phyloP scores from a whole-genome alignment of 164 flowering plant species.

The Piper longum region DNA sequence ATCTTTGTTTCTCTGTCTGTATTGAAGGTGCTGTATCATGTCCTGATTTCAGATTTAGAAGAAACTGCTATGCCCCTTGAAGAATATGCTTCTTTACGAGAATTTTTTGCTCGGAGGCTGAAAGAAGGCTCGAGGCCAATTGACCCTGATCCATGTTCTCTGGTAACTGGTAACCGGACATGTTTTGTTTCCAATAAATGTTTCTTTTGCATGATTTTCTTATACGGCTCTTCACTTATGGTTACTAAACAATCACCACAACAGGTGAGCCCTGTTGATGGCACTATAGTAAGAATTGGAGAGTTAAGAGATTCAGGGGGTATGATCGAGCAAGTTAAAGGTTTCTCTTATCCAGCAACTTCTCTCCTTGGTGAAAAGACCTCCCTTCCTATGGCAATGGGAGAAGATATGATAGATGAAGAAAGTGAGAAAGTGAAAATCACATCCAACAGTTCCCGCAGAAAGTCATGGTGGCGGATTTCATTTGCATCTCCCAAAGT shows the following conservation, averaged over 20 bases:
- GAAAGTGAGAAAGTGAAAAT: constrained; percentile 19
- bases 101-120: constrained; percentile 60
- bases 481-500: constrained; percentile 79
- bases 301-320: constrained; percentile 65
- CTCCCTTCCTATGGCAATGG: constrained; percentile 34
- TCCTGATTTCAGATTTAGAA: constrained; percentile 53
- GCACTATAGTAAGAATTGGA: constrained; percentile 72
- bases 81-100: constrained; percentile 58
- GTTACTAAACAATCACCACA: constrained; percentile 3
- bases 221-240: neutral
- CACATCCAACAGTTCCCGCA: constrained; percentile 14
- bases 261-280: constrained; percentile 97
- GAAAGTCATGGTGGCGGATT: constrained; percentile 78
- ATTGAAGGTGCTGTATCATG: neutral
- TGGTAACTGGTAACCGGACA: constrained; percentile 89
- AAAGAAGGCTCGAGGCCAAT: constrained; percentile 82
- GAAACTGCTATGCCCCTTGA: constrained; percentile 73
- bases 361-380: constrained; percentile 76
- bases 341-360: constrained; percentile 71
- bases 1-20: too few species aligned
- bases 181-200: constrained; percentile 19
- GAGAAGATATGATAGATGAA: constrained; percentile 14
- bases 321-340: constrained; percentile 97
- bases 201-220: neutral
- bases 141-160: constrained; percentile 64